phyloP scores from a whole-genome alignment of 208 protist genomes.

The Leishmania mexicana region DNA sequence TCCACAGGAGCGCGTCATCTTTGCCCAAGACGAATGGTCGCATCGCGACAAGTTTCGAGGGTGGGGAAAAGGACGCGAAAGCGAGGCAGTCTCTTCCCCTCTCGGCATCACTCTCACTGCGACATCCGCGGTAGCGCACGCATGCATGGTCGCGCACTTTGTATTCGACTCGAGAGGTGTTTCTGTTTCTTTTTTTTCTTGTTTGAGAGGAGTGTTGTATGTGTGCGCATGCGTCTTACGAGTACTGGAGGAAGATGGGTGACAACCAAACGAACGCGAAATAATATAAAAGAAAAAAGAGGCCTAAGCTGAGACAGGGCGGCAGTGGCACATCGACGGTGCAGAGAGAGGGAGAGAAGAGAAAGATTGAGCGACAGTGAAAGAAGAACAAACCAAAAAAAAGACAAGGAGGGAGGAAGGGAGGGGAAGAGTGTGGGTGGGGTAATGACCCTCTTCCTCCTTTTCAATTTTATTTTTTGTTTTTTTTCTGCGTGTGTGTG shows the following conservation, averaged over 20 bases:
- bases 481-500: neutral
- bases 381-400: slow-evolving; percentile 19
- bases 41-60: neutral
- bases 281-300: neutral
- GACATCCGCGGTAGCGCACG: neutral
- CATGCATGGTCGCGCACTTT: neutral
- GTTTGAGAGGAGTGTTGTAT: neutral
- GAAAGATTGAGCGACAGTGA: slow-evolving; percentile 12
- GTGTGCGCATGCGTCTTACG: neutral
- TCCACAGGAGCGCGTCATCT: neutral
- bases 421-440: too few relatives aligned
- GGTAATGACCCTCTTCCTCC: neutral
- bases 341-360: slow-evolving; percentile 8
- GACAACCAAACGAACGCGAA: neutral
- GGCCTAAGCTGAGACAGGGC: neutral
- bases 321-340: neutral
- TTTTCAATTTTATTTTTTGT: neutral
- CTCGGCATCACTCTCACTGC: neutral
- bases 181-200: neutral
- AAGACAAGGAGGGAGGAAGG: neutral
- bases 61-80: neutral
- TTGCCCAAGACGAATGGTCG: neutral
- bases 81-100: neutral
- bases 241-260: neutral
- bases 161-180: neutral